phyloP scores from a whole-genome alignment of 2,329 filamentous ascomycete genomes.

The Colletotrichum orbiculare region DNA sequence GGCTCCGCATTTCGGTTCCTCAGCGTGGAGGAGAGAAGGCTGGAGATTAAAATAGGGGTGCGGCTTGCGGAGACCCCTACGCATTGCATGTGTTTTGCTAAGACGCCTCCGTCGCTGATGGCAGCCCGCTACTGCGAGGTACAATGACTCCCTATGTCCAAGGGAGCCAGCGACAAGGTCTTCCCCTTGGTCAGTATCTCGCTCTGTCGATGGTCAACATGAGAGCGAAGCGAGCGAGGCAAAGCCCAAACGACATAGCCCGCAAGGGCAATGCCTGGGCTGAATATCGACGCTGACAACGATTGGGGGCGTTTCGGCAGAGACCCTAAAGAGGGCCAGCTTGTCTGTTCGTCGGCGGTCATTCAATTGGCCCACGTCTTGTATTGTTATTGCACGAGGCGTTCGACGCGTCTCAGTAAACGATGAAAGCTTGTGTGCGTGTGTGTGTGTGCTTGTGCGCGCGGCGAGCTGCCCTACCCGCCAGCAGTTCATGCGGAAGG shows the following conservation, averaged over 20 bases:
- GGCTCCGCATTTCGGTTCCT: constrained; percentile 22
- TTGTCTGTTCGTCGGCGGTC: constrained; percentile 8
- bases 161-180: constrained; percentile 6
- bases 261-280: constrained; percentile 19
- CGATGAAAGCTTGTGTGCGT: too few relatives aligned
- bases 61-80: constrained; percentile 22
- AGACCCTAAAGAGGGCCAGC: neutral
- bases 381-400: constrained; percentile 16
- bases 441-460: too few relatives aligned
- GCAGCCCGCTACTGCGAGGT: constrained; percentile 17
- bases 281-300: constrained; percentile 5
- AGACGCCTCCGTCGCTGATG: constrained; percentile 7
- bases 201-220: too few relatives aligned
- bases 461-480: neutral
- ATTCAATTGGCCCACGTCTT: constrained; percentile 16
- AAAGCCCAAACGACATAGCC: constrained; percentile 2
- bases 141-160: constrained; percentile 8
- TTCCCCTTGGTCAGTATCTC: neutral
- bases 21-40: constrained; percentile 3
- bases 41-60: constrained; percentile 7
- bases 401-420: neutral
- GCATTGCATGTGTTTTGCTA: constrained; percentile 24
- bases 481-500: neutral
- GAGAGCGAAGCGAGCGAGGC: constrained; percentile 7
- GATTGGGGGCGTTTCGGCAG: constrained; percentile 21